These are phyloP conservation scores for Protostelium mycophagum DNA, from an alignment of 78 protist species.

Conservation along the genomic window DNA sequence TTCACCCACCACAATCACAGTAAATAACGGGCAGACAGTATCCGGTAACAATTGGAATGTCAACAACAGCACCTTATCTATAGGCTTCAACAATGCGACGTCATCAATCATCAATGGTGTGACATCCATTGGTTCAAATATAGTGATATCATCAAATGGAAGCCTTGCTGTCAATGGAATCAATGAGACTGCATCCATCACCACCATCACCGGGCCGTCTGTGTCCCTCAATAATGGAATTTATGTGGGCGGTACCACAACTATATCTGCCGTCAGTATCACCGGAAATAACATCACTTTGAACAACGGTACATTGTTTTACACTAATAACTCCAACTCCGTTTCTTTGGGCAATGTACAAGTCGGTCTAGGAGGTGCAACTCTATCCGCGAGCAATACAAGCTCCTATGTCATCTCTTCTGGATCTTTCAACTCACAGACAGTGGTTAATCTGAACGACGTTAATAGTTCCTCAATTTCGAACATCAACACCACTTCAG, in stretches of 20 bases:
- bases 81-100: background rate
- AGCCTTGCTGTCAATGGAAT: too few species aligned
- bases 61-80: background rate
- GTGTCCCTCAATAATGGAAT: background rate
- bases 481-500: background rate
- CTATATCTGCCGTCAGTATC: background rate
- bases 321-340: background rate
- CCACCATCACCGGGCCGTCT: background rate
- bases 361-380: background rate
- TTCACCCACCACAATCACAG: background rate
- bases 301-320: background rate
- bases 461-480: background rate
- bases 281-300: background rate
- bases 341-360: background rate
- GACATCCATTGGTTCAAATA: background rate
- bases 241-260: background rate
- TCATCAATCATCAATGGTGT: background rate
- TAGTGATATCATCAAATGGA: too few species aligned
- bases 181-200: background rate
- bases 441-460: background rate
- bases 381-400: background rate
- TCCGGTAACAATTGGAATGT: background rate
- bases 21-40: background rate
- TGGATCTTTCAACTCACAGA: background rate
- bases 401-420: background rate